A percentile compares a stretch with the other conserved stretches of the same genome.
These are phyloP conservation scores for Collybia sp. DNA, from an alignment of 768 basidiomycete species.

Conservation along the genomic window DNA sequence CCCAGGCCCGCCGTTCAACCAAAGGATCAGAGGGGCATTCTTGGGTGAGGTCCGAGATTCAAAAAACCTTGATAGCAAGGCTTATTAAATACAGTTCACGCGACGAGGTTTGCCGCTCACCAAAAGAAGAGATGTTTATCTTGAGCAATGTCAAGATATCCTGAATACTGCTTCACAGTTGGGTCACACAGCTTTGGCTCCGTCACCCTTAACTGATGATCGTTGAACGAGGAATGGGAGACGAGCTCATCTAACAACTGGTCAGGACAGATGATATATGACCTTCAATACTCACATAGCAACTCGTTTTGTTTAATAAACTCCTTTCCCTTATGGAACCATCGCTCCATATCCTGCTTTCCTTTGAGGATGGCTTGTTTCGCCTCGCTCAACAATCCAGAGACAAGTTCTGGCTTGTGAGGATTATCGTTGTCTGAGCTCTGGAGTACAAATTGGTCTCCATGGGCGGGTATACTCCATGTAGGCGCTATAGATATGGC, in stretches of 20 bases:
- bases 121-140: conserved; percentile 88
- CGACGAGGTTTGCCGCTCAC: conserved; percentile 28
- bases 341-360: conserved; percentile 51
- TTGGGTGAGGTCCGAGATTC: conserved; percentile 73
- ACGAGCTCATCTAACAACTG: conserved; percentile 55
- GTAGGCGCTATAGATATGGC: too few species aligned
- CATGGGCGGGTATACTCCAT: too few species aligned
- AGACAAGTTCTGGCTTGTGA: conserved; percentile 11
- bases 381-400: conserved; percentile 32
- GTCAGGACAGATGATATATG: background rate
- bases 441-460: background rate
- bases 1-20: conserved; percentile 83
- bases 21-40: conserved; percentile 79
- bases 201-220: conserved; percentile 56
- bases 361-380: conserved; percentile 39
- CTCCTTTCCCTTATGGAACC: conserved; percentile 58
- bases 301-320: conserved; percentile 70
- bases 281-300: conserved; percentile 46
- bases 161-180: conserved; percentile 75
- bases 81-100: background rate
- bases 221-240: conserved; percentile 42
- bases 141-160: conserved; percentile 78
- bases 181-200: conserved; percentile 76
- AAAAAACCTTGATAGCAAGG: conserved; percentile 62
- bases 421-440: conserved; percentile 9